These are phyloP conservation scores for Penicillium sp. DNA, from an alignment of 2,329 filamentous ascomycete species.

Conservation along the genomic window DNA sequence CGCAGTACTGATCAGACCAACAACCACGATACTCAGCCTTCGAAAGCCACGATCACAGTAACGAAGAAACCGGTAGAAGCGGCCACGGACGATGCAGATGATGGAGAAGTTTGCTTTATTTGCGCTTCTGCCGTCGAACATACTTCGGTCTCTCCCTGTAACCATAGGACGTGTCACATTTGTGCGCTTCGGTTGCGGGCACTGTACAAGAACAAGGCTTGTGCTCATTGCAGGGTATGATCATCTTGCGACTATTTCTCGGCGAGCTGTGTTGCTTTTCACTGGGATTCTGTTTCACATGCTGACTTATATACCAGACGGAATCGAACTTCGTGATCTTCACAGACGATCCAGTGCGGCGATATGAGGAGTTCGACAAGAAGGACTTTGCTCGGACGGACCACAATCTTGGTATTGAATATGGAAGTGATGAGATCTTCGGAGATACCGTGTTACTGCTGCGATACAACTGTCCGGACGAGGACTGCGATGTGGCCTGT, in stretches of 20 bases:
- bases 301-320: constrained; percentile 30
- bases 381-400: constrained; percentile 75
- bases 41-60: constrained; percentile 30
- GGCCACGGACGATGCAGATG: constrained; percentile 53
- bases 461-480: constrained; percentile 91
- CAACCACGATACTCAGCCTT: constrained; percentile 16
- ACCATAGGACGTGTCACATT: constrained; percentile 95
- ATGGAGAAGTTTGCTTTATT: constrained; percentile 92
- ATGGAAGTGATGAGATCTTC: constrained; percentile 83
- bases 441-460: constrained; percentile 86
- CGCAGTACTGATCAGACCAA: constrained; percentile 21
- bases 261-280: background rate
- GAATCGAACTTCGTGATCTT: constrained; percentile 74
- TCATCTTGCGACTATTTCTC: background rate
- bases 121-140: constrained; percentile 89
- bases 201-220: constrained; percentile 93
- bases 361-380: constrained; percentile 77
- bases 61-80: constrained; percentile 32
- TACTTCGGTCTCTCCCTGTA: constrained; percentile 87
- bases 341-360: constrained; percentile 78
- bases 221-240: constrained; percentile 88
- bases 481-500: constrained; percentile 79
- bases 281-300: constrained; percentile 10
- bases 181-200: constrained; percentile 88
- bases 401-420: constrained; percentile 85